Evolutionary conservation across 768 basidiomycete genomes (phyloP), one percentile per base, ranked within the genome.

Genomic region (Amanita pseudoporphyria): DNA sequence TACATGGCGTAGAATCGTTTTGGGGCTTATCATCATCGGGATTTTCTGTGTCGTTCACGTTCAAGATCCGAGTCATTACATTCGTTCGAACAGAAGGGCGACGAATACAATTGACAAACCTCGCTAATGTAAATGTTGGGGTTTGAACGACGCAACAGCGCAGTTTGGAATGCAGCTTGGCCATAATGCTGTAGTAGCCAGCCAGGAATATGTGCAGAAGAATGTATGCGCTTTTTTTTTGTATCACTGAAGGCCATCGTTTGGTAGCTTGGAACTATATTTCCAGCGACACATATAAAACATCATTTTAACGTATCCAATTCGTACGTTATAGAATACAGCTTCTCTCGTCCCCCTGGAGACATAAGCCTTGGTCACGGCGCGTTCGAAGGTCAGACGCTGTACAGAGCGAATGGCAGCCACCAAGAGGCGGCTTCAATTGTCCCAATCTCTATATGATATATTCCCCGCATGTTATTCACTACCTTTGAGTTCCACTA

Each of bases 81-180:
- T n/a, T n/a, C n/a, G n/a, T n/a, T n/a, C n/a, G n/a, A n/a, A n/a
- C n/a, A n/a, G n/a, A n/a, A n/a, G n/a, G n/a, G n/a, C n/a, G n/a
- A n/a, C n/a, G n/a, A n/a, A n/a, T n/a, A n/a, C n/a, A n/a, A n/a
- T n/a, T n/a, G n/a, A n/a, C n/a, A n/a, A n/a, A n/a, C n/a, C n/a
- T n/a, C n/a, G n/a, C n/a, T n/a, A n/a, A n/a, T n/a, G n/a, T n/a
- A n/a, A n/a, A n/a, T n/a, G n/a, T n/a, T 89, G 86, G 86, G 87
- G 88, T 0, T 75, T 98, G 66, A 85, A 96, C 64, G 89, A 89
- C 59, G 82, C 91, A 9, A 97, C 96, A 1, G 89, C 96, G 0
- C 87, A 94, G 64, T 84, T 99, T 61, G 91, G 95, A 18, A 89
- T 98, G 79, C 95, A 97, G 64, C 79, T 98, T 28, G 94, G 95